phyloP scores from a whole-genome alignment of 768 basidiomycete species.

The Boletus pseudopeckii region DNA sequence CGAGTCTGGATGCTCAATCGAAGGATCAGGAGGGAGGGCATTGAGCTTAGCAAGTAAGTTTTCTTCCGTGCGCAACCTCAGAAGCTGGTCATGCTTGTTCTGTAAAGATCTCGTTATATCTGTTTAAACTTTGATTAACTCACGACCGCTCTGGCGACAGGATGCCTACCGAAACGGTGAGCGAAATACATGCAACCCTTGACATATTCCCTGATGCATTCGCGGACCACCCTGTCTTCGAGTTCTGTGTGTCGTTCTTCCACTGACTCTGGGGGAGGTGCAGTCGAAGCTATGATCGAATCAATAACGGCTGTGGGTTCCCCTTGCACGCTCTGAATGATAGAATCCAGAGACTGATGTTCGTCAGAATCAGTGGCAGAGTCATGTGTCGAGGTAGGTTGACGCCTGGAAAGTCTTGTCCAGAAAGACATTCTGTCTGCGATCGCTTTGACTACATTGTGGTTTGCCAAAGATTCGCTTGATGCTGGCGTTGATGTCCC shows the following conservation, averaged over 20 bases:
- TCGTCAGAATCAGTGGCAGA: constrained; percentile 12
- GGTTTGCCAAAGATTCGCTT: constrained; percentile 39
- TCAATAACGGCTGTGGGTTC: constrained; percentile 53
- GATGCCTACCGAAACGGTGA: constrained; percentile 69
- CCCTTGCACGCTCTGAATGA: constrained; percentile 45
- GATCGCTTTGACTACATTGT: constrained; percentile 60
- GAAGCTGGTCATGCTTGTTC: constrained; percentile 67
- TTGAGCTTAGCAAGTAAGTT: constrained; percentile 59
- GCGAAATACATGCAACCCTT: constrained; percentile 92
- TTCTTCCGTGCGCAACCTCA: constrained; percentile 56
- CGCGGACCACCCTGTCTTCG: constrained; percentile 78
- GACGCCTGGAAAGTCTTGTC: constrained; percentile 56
- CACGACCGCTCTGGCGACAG: neutral
- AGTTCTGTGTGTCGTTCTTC: constrained; percentile 74
- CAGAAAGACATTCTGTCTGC: constrained; percentile 73
- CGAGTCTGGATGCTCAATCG: constrained; percentile 25
- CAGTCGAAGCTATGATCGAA: constrained; percentile 55
- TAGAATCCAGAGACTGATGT: constrained; percentile 30
- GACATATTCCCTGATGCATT: constrained; percentile 71
- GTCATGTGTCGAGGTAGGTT: constrained; percentile 21
- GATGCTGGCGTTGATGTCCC: constrained; percentile 56
- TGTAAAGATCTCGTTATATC: constrained; percentile 83
- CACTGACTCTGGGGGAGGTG: constrained; percentile 55
- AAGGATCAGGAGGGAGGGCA: constrained; percentile 39
- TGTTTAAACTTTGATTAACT: constrained; percentile 25